Evolutionary conservation across 2,329 filamentous ascomycete species (phyloP), one percentile per base, ranked within the genome.

Genomic region (Coniella vitis): DNA sequence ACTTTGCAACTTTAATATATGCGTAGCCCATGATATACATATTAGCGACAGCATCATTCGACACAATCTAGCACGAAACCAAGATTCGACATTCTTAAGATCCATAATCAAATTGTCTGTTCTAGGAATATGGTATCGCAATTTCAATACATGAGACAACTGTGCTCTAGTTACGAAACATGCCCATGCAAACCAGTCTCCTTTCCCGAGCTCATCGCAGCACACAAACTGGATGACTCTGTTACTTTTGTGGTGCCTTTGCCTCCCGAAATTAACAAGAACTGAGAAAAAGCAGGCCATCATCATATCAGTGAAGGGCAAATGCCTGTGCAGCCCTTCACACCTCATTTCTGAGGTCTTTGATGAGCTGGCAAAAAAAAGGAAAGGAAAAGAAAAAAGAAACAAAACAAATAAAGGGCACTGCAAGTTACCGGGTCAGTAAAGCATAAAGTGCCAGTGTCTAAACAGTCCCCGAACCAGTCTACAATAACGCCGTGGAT

Each of bases 401-500:
- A 45, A 31, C 45, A 36, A 7, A 20, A 46, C 45, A 41, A 45
- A 31, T 42, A 36, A 7, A 20, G 43, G 39, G 52, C 49, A 52
- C 46, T 38, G 44, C 25, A 22, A 16, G 45, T 35, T 47, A 48
- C 37, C 39, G 22, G 41, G 49, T 52, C 50, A 49, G 49, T 47
- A 44, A 45, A 45, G 35, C 25, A 38, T 35, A 45, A 49, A 16
- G 39, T 49, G 46, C 52, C 52, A 47, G 46, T 45, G 42, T 54
- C 52, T 54, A 54, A 32, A 47, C 29, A 44, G 25, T 36, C 49
- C 45, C 32, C 35, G 29, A 47, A 39, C 52, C 52, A 43, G 36
- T 54, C 52, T 54, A 54, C 49, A 45, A 47, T 25, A 40, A 54
- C 52, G 52, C 52, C 52, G 29, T 48, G 41, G 45, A 16, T 46